These are phyloP conservation scores for Yamadazyma dushanensis DNA, from an alignment of 1,139 yeast genomes.

Conservation along the genomic window DNA sequence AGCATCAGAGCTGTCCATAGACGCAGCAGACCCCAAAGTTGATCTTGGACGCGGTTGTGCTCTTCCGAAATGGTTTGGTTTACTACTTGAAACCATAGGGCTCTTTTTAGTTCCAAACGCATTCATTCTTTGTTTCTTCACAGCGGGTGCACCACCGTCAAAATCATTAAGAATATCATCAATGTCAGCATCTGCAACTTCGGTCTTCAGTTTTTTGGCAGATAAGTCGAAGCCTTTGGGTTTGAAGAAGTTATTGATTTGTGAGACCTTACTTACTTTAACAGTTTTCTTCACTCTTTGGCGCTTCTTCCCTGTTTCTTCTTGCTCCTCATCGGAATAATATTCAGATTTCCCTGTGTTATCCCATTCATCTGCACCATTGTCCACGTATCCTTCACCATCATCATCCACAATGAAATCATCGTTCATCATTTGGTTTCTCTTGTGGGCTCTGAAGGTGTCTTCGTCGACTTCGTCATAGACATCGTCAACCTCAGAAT, in stretches of 20 bases:
- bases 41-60: neutral
- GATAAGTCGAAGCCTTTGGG: conserved; percentile 26
- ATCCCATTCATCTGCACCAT: conserved; percentile 90
- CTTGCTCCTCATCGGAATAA: conserved; percentile 55
- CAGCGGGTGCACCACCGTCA: conserved; percentile 14
- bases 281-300: conserved; percentile 27
- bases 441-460: conserved; percentile 71
- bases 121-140: conserved; percentile 9
- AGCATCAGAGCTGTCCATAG: neutral
- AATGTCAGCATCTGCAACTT: conserved; percentile 36
- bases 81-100: neutral
- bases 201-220: conserved; percentile 15
- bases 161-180: conserved; percentile 50
- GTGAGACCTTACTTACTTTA: conserved; percentile 49
- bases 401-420: conserved; percentile 94
- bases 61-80: conserved; percentile 1
- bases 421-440: conserved; percentile 80
- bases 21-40: neutral
- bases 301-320: conserved; percentile 28
- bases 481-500: conserved; percentile 45
- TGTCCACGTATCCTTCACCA: conserved; percentile 88
- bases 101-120: conserved; percentile 10
- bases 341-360: conserved; percentile 49
- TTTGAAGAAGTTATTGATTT: conserved; percentile 56
- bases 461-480: conserved; percentile 89